Evolutionary conservation across 192 early-diverging fungal species (phyloP).

Genomic region (Neocallimastix lanati): DNA sequence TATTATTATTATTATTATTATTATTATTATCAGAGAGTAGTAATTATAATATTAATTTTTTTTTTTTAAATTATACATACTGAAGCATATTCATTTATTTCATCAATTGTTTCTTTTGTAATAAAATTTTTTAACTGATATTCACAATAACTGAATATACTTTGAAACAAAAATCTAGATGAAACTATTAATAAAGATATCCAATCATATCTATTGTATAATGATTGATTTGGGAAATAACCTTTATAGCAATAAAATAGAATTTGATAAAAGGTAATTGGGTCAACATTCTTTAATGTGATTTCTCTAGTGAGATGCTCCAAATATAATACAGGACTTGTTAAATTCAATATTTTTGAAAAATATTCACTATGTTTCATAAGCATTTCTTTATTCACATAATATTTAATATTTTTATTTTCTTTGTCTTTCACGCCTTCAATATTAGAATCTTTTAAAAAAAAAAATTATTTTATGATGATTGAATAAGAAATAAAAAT

Average conservation of each 20-base stretch:
- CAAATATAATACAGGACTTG: background rate
- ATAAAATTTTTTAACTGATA: background rate
- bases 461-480: background rate
- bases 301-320: background rate
- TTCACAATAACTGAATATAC: background rate
- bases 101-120: background rate
- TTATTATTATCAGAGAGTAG: too few species aligned
- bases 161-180: background rate
- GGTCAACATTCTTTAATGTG: background rate
- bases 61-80: background rate
- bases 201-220: background rate
- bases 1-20: too few species aligned
- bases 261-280: background rate
- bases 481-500: too few species aligned
- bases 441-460: background rate
- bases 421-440: background rate
- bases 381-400: background rate
- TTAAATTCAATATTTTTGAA: background rate
- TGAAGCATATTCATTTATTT: background rate
- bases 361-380: background rate
- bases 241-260: background rate
- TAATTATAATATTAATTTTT: too few species aligned
- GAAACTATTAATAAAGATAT: background rate
- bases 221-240: background rate
- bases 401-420: background rate